Evolutionary conservation across 352 stramenopile species (phyloP), one percentile per base, ranked within the genome.

Genomic region (Halophytophthora batemanensis): DNA sequence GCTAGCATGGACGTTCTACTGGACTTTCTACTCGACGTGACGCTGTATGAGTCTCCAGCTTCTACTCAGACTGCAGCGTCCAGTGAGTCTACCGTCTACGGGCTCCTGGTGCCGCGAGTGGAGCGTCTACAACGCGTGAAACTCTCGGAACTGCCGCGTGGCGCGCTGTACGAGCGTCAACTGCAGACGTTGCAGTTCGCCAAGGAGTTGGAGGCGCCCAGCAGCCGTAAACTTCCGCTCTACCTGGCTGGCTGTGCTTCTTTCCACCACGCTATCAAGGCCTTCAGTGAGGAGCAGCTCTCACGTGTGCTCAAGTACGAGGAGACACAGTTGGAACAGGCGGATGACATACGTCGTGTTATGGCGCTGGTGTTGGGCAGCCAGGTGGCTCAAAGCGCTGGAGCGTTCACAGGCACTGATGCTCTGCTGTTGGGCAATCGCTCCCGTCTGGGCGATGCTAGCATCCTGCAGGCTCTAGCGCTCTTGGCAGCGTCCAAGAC

Each of bases 1-100:
- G 37, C 39, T 5, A 77, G 73, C 46, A 38, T 77, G 8, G 61
- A 82, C 15, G 61, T 80, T 2, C 43, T 89, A 36, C 45, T 93
- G 36, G 82, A 90, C 43, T 90, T 90, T 43, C 45, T 89, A 10
- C 53, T 93, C 22, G 82, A 93, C 51, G 50, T 93, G 11, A 51
- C 89, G 10, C 54, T 90, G 13, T 82, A 76, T 56, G 74, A 84
- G 25, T 35, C 51, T n/a, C 58, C 64, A 0, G 44, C 52, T 3
- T 56, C 47, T 13, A 42, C 52, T n/a, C n/a, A 39, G 1, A 19
- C 38, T 12, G n/a, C 40, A 50, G 23, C 46, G 18, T 35, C 33
- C n/a, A 66, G 13, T 21, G 28, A 29, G 1, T 52, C 59, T 11
- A 31, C 41, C 0, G 43, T 59, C 11, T 85, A 72, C 54, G 79